Evolutionary conservation across 2,329 filamentous ascomycete species (phyloP), one percentile per base, ranked within the genome.

Genomic region (Coniochaeta sp.): DNA sequence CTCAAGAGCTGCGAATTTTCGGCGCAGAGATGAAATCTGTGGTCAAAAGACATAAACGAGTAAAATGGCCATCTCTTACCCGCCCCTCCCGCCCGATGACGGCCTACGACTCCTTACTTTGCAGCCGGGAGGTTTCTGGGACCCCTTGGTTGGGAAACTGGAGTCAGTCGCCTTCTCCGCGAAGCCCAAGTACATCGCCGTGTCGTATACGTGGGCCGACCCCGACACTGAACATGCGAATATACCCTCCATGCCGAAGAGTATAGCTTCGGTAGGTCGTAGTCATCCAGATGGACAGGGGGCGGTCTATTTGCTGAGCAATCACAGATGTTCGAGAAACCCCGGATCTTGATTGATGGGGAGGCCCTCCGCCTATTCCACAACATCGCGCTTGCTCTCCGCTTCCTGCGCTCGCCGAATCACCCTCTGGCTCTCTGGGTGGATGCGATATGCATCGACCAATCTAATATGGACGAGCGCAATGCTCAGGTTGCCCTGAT

Each of bases 191-290:
- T 68, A 67, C 32, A 58, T 64, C 10, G 66, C 66, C 12, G 58
- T 69, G 7, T 69, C 67, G 4, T 69, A 69, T 38, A 66, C 66
- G 3, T 69, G 67, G 67, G 65, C 58, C 0, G 44, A 63, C 26
- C 59, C 65, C 1, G 62, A 62, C 16, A 52, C 59, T 16, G 59
- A 63, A 10, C 42, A 62, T 36, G 34, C 34, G 19, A 44, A 10
- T 7, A 54, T 59, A 22, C 50, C 34, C 6, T 30, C 19, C 1
- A 28, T 22, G 58, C 44, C 28, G 8, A 3, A n/a, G n/a, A n/a
- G n/a, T n/a, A n/a, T n/a, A n/a, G n/a, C n/a, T n/a, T n/a, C n/a
- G n/a, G n/a, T n/a, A n/a, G n/a, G n/a, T n/a, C n/a, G n/a, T n/a
- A n/a, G n/a, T 9, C 30, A 32, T 32, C 30, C 9, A n/a, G n/a